These are phyloP conservation scores for Lactifluus pinguis DNA, from an alignment of 768 basidiomycete species.

Conservation along the genomic window DNA sequence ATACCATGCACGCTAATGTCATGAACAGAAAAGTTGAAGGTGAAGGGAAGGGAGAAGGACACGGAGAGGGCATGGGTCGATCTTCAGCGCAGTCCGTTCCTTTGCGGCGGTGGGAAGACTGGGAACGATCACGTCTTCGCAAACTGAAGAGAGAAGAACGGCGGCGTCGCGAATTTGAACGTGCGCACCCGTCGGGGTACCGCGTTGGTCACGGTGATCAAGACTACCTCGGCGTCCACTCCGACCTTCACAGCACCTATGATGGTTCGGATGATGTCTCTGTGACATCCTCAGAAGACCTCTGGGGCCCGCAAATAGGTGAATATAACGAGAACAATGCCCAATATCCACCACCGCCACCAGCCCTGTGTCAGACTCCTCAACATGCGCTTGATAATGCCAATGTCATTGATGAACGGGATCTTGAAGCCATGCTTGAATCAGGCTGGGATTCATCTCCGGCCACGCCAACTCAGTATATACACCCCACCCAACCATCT, in stretches of 20 bases:
- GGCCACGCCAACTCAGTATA: conserved; percentile 27
- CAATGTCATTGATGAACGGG: conserved; percentile 52
- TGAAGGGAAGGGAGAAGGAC: conserved; percentile 71
- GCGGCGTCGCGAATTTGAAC: conserved; percentile 72
- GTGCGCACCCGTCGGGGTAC: conserved; percentile 62
- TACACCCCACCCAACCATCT: conserved; percentile 26
- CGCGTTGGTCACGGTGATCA: conserved; percentile 50
- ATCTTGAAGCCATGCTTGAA: conserved; percentile 90
- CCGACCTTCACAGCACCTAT: conserved; percentile 46
- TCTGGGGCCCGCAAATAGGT: conserved; percentile 93
- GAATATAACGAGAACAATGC: conserved; percentile 83
- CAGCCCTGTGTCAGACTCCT: conserved; percentile 46
- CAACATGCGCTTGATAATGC: conserved; percentile 30
- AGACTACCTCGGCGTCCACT: conserved; percentile 49
- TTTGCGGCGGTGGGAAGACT: conserved; percentile 97
- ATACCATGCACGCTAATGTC: conserved; percentile 5
- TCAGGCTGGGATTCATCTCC: conserved; percentile 72
- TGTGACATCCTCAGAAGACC: conserved; percentile 80
- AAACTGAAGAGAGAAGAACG: conserved; percentile 85
- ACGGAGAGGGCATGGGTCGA: conserved; percentile 54
- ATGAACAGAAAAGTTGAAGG: conserved; percentile 82
- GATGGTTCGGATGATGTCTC: conserved; percentile 79
- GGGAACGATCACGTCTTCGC: conserved; percentile 91
- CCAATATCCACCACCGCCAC: conserved; percentile 78
- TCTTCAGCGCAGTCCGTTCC: conserved; percentile 61